Base-by-base conservation (phyloP, 257 asterid genomes). In the Catharanthus roseus region DNA sequence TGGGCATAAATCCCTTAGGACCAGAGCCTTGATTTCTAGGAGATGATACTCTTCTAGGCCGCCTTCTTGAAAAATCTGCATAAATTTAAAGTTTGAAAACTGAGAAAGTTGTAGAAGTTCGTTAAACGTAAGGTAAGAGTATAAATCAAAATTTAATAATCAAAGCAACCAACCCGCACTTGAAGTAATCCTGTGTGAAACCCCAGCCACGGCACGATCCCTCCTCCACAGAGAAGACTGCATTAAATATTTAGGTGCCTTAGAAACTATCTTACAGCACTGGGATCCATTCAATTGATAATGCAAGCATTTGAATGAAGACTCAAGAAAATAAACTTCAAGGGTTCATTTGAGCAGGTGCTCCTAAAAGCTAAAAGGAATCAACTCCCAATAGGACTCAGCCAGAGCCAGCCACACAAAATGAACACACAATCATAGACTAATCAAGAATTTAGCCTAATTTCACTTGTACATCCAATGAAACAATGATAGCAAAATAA, bases 61-160 rank as follows among this genome's bases (percentile, higher is more conserved):
- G 81, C 82, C 86, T 88, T 82, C 85, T 86, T 49, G 97, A 87
- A 80, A 91, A 86, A 66, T 85, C 98, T 95, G 72, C 82, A 81
- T n/a, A 18, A 63, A 73, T 78, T 65, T 24, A 69, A 73, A 67
- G 62, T 61, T 38, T 39, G 33, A 51, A 67, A 47, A 66, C 41
- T 50, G 50, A 55, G 47, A 29, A 65, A 56, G 19, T 34, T 54
- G 5, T 4, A 57, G 62, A 68, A 68, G 42, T 62, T 26, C 45
- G 57, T 18, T 66, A 31, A 72, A 19, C n/a, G n/a, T n/a, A n/a
- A 5, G 60, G 38, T 56, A 71, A 64, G 65, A 65, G 29, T 51
- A 34, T 71, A 56, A 54, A 76, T 38, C 10, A 23, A 0, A 45
- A 74, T 39, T 65, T 21, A 75, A 66, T 24, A 24, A 74, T 73